Evolutionary conservation across 176 grass and related monocot species (phyloP).

Genomic region (Oryza glaberrima): DNA sequence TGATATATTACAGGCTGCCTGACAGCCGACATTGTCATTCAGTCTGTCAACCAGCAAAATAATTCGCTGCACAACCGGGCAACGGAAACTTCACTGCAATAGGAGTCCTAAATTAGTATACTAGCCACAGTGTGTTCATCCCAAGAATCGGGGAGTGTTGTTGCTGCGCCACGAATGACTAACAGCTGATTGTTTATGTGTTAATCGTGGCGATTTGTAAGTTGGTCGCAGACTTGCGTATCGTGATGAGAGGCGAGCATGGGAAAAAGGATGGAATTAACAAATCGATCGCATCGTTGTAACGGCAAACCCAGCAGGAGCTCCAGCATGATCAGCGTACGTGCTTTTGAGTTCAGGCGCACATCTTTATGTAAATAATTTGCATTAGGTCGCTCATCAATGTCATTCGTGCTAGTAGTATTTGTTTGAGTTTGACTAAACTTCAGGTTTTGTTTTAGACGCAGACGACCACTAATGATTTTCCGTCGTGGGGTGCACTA

Average conservation of each 20-base stretch:
- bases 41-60: neutral
- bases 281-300: no score
- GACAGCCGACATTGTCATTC: neutral
- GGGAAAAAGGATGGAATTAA: neutral
- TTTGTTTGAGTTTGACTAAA: neutral
- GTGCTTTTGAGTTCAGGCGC: neutral
- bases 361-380: neutral
- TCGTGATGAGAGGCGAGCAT: neutral
- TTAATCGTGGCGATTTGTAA: neutral
- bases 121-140: neutral
- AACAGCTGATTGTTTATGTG: neutral
- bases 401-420: neutral
- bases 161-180: neutral
- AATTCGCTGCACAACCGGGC: neutral
- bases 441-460: neutral
- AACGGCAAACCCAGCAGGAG: neutral
- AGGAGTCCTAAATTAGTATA: neutral
- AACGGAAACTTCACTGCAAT: neutral
- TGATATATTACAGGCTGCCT: neutral
- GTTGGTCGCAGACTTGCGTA: neutral
- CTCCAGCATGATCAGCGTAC: neutral
- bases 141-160: neutral
- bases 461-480: neutral
- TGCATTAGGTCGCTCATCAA: neutral
- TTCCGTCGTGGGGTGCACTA: neutral